Evolutionary conservation across 768 basidiomycete species (phyloP).

Genomic region (Megacollybia marginata): DNA sequence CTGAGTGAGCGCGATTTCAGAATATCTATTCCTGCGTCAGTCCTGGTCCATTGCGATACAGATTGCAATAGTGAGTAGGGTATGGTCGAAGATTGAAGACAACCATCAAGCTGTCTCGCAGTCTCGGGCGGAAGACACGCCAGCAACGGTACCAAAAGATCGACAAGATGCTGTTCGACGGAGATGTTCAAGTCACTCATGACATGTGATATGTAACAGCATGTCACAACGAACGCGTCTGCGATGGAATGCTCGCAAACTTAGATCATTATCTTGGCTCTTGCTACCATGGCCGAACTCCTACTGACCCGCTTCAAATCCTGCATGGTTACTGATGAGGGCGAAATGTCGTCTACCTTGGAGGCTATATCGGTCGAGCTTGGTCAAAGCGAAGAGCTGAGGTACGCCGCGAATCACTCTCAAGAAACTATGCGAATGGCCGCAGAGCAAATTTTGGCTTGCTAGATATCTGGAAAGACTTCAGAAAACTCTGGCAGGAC

Average conservation of each 20-base stretch:
- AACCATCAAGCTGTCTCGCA: conserved; percentile 27
- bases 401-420: conserved; percentile 16
- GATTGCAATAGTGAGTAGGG: conserved; percentile 52
- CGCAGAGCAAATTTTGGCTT: neutral
- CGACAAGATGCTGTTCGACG: conserved; percentile 55
- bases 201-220: too few species aligned
- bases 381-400: conserved; percentile 33
- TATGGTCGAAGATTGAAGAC: conserved; percentile 36
- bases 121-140: conserved; percentile 37
- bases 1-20: conserved; percentile 39
- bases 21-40: conserved; percentile 33
- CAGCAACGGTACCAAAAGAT: conserved; percentile 35
- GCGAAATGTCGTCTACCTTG: conserved; percentile 20
- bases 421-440: neutral
- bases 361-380: conserved; percentile 40
- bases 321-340: neutral
- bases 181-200: conserved; percentile 48
- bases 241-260: neutral
- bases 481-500: conserved; percentile 52
- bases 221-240: neutral
- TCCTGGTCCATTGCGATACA: conserved; percentile 65
- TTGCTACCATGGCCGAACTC: neutral
- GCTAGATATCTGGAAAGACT: conserved; percentile 39
- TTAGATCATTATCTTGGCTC: neutral
- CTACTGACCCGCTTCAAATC: neutral